Evolutionary conservation across 176 grass and related monocot genomes (phyloP).

Genomic region (Triticum turgidum): DNA sequence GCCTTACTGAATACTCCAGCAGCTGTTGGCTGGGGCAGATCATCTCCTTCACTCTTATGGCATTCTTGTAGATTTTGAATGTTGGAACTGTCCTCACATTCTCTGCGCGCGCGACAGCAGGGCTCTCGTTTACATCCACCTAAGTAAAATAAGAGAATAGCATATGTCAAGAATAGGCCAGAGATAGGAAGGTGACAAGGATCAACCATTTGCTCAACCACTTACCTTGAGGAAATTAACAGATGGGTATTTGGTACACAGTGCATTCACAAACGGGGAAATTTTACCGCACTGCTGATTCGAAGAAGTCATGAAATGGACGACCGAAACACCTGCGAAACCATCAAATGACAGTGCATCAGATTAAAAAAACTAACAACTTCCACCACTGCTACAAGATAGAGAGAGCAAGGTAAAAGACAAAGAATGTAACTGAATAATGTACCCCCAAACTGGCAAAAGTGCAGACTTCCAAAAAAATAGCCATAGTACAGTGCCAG

Average conservation of each 20-base stretch:
- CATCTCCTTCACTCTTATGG: slow-evolving; percentile 90
- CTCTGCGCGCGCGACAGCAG: slow-evolving; percentile 65
- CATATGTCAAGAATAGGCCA: slow-evolving; percentile 21
- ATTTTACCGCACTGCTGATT: slow-evolving; percentile 84
- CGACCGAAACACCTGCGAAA: slow-evolving; percentile 73
- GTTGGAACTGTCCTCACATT: slow-evolving; percentile 85
- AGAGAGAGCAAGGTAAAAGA: slow-evolving; percentile 11
- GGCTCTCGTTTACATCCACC: slow-evolving; percentile 75
- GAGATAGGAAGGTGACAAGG: background rate
- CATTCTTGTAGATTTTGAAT: slow-evolving; percentile 95
- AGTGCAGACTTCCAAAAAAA: slow-evolving; percentile 12
- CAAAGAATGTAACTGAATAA: slow-evolving; percentile 32
- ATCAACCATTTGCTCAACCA: background rate
- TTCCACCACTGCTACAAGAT: background rate
- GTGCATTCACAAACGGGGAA: slow-evolving; percentile 62
- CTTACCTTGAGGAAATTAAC: slow-evolving; percentile 95
- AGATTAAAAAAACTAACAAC: slow-evolving; percentile 9
- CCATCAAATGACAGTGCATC: background rate
- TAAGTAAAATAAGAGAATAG: slow-evolving; percentile 24
- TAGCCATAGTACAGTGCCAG: slow-evolving; percentile 15
- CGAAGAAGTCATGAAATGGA: slow-evolving; percentile 76
- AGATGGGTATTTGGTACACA: slow-evolving; percentile 84
- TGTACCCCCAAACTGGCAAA: slow-evolving; percentile 42
- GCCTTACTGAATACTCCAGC: slow-evolving; percentile 88
- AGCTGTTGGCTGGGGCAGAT: slow-evolving; percentile 81